phyloP scores from a whole-genome alignment of 768 basidiomycete genomes.

The Panaeolus papilionaceus region DNA sequence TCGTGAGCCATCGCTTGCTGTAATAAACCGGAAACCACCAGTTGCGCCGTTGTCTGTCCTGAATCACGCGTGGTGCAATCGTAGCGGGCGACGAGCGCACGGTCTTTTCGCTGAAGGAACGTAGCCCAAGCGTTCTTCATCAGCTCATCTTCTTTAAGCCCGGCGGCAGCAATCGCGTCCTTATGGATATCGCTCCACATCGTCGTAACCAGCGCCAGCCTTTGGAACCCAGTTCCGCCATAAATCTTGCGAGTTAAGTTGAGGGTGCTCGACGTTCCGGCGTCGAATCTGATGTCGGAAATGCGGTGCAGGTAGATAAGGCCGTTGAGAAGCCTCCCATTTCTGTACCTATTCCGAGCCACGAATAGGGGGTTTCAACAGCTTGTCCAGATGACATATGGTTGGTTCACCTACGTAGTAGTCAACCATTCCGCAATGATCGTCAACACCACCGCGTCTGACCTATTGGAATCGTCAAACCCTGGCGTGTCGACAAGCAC shows the following conservation, averaged over 20 bases:
- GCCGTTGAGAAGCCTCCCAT: slow-evolving; percentile 32
- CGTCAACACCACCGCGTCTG: neutral
- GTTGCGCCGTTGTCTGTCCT: neutral
- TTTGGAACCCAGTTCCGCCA: slow-evolving; percentile 44
- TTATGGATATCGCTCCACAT: slow-evolving; percentile 45
- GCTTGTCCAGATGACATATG: too few relatives aligned
- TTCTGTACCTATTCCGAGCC: slow-evolving; percentile 26
- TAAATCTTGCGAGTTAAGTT: slow-evolving; percentile 55
- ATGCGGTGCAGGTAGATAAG: slow-evolving; percentile 38
- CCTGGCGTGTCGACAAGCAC: neutral
- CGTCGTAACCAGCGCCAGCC: slow-evolving; percentile 55
- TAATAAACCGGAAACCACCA: neutral
- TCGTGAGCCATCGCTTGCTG: neutral
- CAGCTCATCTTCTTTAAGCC: slow-evolving; percentile 14
- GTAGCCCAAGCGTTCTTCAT: neutral
- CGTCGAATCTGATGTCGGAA: slow-evolving; percentile 45
- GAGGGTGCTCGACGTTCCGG: slow-evolving; percentile 50
- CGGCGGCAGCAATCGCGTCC: slow-evolving; percentile 1
- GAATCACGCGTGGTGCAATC: neutral
- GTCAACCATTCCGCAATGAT: neutral
- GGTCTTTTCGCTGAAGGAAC: neutral
- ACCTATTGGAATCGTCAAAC: neutral
- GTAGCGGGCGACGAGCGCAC: neutral
- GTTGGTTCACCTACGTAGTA: neutral
- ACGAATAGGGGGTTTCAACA: neutral